phyloP scores from a whole-genome alignment of 805 yeast species.

The Schwanniomyces pseudopolymorphus region DNA sequence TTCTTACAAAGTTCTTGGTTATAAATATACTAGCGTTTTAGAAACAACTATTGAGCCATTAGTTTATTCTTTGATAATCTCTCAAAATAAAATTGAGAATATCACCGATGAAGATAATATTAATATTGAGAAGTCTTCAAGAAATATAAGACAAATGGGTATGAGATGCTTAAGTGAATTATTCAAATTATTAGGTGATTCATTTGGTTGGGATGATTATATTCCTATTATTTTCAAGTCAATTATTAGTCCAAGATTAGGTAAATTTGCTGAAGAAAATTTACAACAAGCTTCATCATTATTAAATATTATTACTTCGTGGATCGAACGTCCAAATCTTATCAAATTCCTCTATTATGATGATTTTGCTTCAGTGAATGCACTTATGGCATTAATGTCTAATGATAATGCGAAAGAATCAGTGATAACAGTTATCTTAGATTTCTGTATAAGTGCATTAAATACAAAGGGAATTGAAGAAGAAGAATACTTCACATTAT shows the following conservation, averaged over 20 bases:
- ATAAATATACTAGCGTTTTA: constrained; percentile 49
- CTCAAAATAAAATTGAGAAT: constrained; percentile 40
- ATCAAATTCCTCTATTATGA: constrained; percentile 55
- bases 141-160: constrained; percentile 64
- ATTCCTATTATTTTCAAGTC: constrained; percentile 49
- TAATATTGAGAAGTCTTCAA: constrained; percentile 46
- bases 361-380: constrained; percentile 51
- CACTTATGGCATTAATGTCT: constrained; percentile 55
- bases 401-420: constrained; percentile 62
- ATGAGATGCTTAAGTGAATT: constrained; percentile 61
- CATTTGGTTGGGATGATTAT: constrained; percentile 54
- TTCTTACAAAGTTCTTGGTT: constrained; percentile 57
- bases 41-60: constrained; percentile 56
- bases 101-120: constrained; percentile 8
- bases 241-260: constrained; percentile 65
- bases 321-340: constrained; percentile 47
- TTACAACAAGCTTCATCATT: constrained; percentile 80
- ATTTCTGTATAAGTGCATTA: constrained; percentile 51
- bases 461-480: constrained; percentile 27
- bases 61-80: constrained; percentile 50
- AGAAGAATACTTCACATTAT: constrained; percentile 45
- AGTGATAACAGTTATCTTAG: constrained; percentile 57
- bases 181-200: constrained; percentile 51
- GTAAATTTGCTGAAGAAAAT: constrained; percentile 70
- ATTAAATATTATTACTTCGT: constrained; percentile 59